A percentile compares a stretch with the other conserved stretches of the same genome.
Evolutionary conservation across 192 early-diverging fungal genomes (phyloP).

Genomic region (Coemansia sp.): DNA sequence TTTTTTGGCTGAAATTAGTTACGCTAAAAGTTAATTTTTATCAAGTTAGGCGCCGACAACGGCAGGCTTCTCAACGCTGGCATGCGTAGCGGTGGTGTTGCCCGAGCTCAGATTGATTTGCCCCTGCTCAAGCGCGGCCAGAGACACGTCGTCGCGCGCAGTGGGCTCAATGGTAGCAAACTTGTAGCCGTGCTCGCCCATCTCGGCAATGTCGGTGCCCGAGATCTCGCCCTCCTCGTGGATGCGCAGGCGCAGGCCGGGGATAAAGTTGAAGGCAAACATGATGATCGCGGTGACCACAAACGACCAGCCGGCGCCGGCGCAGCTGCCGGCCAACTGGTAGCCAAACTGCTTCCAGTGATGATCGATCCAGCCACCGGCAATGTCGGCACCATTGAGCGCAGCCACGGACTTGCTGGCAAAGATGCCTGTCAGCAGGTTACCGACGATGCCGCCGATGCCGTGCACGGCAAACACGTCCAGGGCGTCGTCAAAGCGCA

Average conservation of each 20-base stretch:
- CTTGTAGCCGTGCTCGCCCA: slow-evolving; percentile 69
- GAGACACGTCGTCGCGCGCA: slow-evolving; percentile 12
- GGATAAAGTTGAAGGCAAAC: slow-evolving; percentile 66
- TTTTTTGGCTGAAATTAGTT: neutral
- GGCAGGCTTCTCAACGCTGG: slow-evolving; percentile 20
- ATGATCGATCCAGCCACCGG: slow-evolving; percentile 76
- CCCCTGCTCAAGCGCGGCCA: slow-evolving; percentile 25
- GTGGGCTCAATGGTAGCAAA: slow-evolving; percentile 38
- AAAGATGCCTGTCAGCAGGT: slow-evolving; percentile 82
- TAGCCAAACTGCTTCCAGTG: slow-evolving; percentile 75
- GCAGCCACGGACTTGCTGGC: slow-evolving; percentile 66
- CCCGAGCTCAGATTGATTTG: slow-evolving; percentile 4
- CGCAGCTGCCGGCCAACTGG: slow-evolving; percentile 69
- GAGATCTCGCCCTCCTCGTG: slow-evolving; percentile 67
- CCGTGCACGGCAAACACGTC: slow-evolving; percentile 92
- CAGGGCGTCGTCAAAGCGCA: slow-evolving; percentile 88
- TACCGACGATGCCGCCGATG: slow-evolving; percentile 76
- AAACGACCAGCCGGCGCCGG: slow-evolving; percentile 74
- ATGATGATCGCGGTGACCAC: slow-evolving; percentile 70
- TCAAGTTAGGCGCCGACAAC: neutral
- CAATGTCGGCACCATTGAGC: slow-evolving; percentile 60
- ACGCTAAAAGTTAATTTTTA: neutral
- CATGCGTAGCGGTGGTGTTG: slow-evolving; percentile 15
- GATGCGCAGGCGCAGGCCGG: slow-evolving; percentile 70
- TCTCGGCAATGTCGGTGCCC: slow-evolving; percentile 78